phyloP scores from a whole-genome alignment of 192 early-diverging fungal genomes.

The Coemansia sp. region DNA sequence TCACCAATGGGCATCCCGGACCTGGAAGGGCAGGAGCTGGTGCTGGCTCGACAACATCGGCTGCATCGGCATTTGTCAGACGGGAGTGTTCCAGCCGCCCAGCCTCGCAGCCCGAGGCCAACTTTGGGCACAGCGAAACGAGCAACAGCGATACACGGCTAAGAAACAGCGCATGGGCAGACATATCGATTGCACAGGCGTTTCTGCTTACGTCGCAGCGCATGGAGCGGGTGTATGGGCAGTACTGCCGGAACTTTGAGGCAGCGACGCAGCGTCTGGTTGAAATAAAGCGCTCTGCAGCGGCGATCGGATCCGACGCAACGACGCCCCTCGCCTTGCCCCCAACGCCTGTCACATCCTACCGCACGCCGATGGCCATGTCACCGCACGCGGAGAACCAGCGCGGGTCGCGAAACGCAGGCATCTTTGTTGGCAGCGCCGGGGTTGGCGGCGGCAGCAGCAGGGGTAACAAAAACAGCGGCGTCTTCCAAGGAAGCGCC shows the following conservation, averaged over 20 bases:
- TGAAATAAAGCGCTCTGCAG: conserved; percentile 38
- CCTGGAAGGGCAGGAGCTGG: background rate
- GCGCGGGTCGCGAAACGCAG: conserved; percentile 40
- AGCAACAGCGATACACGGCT: conserved; percentile 12
- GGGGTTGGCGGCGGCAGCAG: conserved; percentile 6
- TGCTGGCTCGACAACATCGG: background rate
- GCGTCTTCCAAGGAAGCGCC: conserved; percentile 7
- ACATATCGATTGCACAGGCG: conserved; percentile 47
- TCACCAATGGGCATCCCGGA: background rate
- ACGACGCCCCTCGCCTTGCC: conserved; percentile 21
- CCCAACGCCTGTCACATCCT: conserved; percentile 25
- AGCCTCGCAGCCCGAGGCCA: conserved; percentile 27
- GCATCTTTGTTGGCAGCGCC: conserved; percentile 12
- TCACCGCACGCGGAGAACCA: conserved; percentile 35
- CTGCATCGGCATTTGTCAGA: background rate
- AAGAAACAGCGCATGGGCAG: conserved; percentile 44
- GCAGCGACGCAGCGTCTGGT: conserved; percentile 48
- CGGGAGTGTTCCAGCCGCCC: conserved; percentile 19
- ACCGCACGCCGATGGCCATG: conserved; percentile 11
- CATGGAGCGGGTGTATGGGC: conserved; percentile 47
- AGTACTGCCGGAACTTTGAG: conserved; percentile 55
- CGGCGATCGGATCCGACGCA: conserved; percentile 11
- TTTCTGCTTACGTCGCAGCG: conserved; percentile 47
- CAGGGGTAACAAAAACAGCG: conserved; percentile 10
- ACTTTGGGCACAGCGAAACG: background rate